A percentile compares a stretch with the other conserved stretches of the same genome.
Conservation (phyloP, 345 rosid species). For the Mercurialis annua region DNA sequence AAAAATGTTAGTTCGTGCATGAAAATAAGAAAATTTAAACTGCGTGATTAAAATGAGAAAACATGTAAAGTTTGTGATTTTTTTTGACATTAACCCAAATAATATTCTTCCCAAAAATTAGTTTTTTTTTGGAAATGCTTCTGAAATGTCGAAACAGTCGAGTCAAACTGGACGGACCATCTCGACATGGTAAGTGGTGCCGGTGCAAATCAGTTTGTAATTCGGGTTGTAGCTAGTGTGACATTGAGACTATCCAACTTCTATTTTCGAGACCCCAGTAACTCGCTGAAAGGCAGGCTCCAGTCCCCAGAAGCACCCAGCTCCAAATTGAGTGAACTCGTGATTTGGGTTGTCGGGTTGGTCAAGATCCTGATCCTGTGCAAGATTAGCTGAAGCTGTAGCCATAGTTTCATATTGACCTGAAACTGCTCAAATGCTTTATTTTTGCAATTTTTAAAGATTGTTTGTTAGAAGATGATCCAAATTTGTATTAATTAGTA, state of each 20-base stretch:
- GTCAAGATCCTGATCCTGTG: constrained; percentile 63
- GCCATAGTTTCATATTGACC: no score
- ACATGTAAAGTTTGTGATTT: no score
- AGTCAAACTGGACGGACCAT: constrained; percentile 83
- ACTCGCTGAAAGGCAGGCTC: constrained; percentile 79
- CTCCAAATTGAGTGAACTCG: constrained; percentile 80
- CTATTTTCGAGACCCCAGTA: constrained; percentile 61
- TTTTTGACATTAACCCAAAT: no score
- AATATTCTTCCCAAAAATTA: no score
- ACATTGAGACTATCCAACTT: constrained; percentile 88
- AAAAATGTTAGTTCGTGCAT: no score
- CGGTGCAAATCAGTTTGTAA: constrained; percentile 64
- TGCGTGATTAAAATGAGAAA: constrained; percentile 79
- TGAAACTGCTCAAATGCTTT: no score
- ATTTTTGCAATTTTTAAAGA: no score
- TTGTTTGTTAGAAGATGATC: no score
- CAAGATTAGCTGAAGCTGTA: constrained; percentile 41
- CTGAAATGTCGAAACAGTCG: constrained; percentile 50
- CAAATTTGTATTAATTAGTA: no score
- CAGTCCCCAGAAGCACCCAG: constrained; percentile 93
- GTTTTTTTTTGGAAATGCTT: no score
- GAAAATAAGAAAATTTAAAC: no score
- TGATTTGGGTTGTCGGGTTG: constrained; percentile 38
- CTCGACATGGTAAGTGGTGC: constrained; percentile 70
- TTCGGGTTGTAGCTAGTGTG: constrained; percentile 52